Base-by-base conservation (phyloP, 2,329 filamentous ascomycete genomes). In the Didymella glomerata region DNA sequence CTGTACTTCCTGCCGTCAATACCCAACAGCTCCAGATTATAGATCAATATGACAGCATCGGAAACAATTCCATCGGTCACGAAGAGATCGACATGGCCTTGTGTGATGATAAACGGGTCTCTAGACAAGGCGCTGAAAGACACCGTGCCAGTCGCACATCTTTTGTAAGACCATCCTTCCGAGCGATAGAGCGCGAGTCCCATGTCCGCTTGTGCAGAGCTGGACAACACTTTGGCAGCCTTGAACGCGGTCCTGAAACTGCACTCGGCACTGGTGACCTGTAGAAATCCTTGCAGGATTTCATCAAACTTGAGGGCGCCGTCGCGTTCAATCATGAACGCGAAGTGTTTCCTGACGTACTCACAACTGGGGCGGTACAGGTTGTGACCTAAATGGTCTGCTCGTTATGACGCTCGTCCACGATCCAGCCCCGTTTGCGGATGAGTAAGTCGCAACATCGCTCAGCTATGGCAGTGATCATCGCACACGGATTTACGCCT, bases 401-500 rank as follows among this genome's bases (percentile, higher is more conserved):
- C 34, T 54, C 42, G 8, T 47, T 54, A 3, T n/a, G 32, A 16
- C 34, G 48, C 75, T 77, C 6, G 83, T 84, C 50, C 10, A 22
- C 72, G 68, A 20, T 73, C 69, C 53, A 85, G 81, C 32, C 14
- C 10, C 54, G 49, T 76, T 74, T n/a, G 42, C 44, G 28, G 28
- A 67, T 40, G 51, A 68, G 24, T 63, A 68, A 7, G 70, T 85
- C 83, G 7, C 90, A 82, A 0, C 85, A 84, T 10, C 88, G 80
- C 74, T 90, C 88, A 0, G 88, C 87, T 20, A 91, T 81, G 2
- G 88, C 88, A 0, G 87, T 84, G 63, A 90, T 90, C 1, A 88
- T 91, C 1, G 88, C 88, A 51, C 89, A 83, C 0, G 88, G 88
- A 67, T 91, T 91, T 3, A 87, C 86, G 0, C 68, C 51, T 54